Evolutionary conservation across 805 yeast genomes (phyloP), one percentile per base, ranked within the genome.

Genomic region (Myxozyma monticola): DNA sequence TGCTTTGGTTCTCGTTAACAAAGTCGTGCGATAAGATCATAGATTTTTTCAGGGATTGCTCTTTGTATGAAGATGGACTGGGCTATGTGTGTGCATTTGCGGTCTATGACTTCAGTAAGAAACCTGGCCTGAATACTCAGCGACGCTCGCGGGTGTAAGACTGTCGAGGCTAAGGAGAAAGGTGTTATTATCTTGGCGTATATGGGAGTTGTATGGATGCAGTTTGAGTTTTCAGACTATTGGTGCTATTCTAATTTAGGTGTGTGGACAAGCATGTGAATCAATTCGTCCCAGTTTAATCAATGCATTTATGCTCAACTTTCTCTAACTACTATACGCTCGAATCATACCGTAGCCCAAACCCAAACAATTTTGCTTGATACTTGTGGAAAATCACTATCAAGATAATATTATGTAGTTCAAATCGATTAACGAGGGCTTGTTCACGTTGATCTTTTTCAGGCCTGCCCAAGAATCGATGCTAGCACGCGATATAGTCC

Each of bases 61-160:
- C 96, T 10, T 83, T 89, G 10, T 93, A 91, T 65, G 88, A 90
- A 41, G 97, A 90, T 70, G 98, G 96, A 0, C 72, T 93, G 35
- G 99, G 99, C 0, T 85, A 90, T 63, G 96, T 93, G 33, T 91
- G 98, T 64, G 83, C 88, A 26, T 88, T 84, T 74, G 98, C 98
- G 1, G 87, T 88, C 83, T 93, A 93, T 69, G 84, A 88, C 59
- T 80, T 85, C 55, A 89, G 83, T 54, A 80, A 79, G 56, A 45
- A 39, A 33, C 44, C 54, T 12, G 15, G 44, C 17, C 36, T 45
- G 4, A 22, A 39, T 15, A 37, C 37, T 7, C 9, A 8, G n/a
- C n/a, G n/a, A n/a, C n/a, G n/a, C n/a, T n/a, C 10, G 30, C 7
- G 10, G 10, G 30, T 12, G 30, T 12, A 26, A 8, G 30, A 26